A percentile compares a stretch with the other conserved stretches of the same genome.
Evolutionary conservation across 2,329 filamentous ascomycete genomes (phyloP).

Genomic region (Trichoderma sp.): DNA sequence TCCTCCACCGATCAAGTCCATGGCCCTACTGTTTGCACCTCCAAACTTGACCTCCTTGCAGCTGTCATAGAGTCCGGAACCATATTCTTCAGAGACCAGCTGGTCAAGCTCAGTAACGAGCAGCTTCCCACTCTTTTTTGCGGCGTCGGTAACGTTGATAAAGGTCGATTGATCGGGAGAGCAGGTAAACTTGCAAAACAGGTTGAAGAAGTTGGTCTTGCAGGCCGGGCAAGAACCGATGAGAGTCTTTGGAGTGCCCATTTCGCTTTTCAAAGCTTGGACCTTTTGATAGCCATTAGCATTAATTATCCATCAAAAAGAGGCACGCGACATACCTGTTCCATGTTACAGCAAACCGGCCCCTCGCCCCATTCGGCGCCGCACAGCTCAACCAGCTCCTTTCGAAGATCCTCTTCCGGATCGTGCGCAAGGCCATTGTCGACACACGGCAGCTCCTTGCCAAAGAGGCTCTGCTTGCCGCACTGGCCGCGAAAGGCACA

Average conservation of each 20-base stretch:
- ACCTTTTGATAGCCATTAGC: slow-evolving; percentile 49
- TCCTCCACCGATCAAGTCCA: slow-evolving; percentile 93
- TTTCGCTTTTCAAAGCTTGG: slow-evolving; percentile 74
- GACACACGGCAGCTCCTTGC: slow-evolving; percentile 83
- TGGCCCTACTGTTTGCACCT: slow-evolving; percentile 86
- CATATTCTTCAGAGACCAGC: slow-evolving; percentile 79
- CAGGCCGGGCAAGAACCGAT: slow-evolving; percentile 94
- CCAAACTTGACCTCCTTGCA: slow-evolving; percentile 99
- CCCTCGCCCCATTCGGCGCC: slow-evolving; percentile 81
- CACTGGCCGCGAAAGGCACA: slow-evolving; percentile 91
- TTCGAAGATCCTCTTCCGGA: slow-evolving; percentile 67
- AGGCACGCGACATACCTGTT: slow-evolving; percentile 59
- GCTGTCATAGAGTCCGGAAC: slow-evolving; percentile 86
- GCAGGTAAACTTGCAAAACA: slow-evolving; percentile 97
- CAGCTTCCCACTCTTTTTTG: slow-evolving; percentile 54
- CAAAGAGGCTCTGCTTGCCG: slow-evolving; percentile 86
- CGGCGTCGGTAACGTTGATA: slow-evolving; percentile 81
- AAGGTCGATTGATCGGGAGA: slow-evolving; percentile 96
- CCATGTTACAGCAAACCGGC: slow-evolving; percentile 77
- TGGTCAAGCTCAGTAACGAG: slow-evolving; percentile 91
- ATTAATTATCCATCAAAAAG: neutral
- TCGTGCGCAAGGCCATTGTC: slow-evolving; percentile 81
- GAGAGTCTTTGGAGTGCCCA: slow-evolving; percentile 82
- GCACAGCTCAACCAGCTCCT: slow-evolving; percentile 80
- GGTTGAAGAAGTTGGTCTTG: slow-evolving; percentile 97